phyloP scores from a whole-genome alignment of 1,284 basidiomycete genomes.

The Trametes polyzona region DNA sequence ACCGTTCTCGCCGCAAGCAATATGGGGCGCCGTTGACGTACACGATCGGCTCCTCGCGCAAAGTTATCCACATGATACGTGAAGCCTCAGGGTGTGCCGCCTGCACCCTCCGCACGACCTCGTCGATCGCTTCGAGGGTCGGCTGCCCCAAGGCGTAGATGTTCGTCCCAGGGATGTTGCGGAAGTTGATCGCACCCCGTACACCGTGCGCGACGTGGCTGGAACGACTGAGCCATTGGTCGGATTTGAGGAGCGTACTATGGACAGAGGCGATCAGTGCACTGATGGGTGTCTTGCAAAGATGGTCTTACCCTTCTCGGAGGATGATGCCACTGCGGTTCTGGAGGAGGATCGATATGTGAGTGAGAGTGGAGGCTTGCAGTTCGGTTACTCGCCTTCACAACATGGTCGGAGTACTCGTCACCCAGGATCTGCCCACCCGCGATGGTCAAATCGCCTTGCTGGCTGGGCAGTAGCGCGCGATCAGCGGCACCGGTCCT shows the following conservation, averaged over 20 bases:
- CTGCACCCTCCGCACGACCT: slow-evolving; percentile 78
- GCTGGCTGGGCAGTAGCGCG: slow-evolving; percentile 62
- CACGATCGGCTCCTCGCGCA: slow-evolving; percentile 93
- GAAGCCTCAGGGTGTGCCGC: slow-evolving; percentile 61
- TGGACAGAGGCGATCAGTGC: slow-evolving; percentile 1
- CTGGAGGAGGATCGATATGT: slow-evolving; percentile 42
- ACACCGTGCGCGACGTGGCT: slow-evolving; percentile 68
- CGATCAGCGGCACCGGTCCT: slow-evolving; percentile 61
- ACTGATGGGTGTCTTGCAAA: slow-evolving; percentile 1
- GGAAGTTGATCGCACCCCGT: slow-evolving; percentile 94
- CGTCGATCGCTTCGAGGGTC: slow-evolving; percentile 86
- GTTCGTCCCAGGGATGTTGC: slow-evolving; percentile 81
- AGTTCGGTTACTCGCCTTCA: slow-evolving; percentile 59
- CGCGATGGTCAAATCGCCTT: slow-evolving; percentile 77
- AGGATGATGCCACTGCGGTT: slow-evolving; percentile 94
- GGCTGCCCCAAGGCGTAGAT: slow-evolving; percentile 95
- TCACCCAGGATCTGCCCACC: slow-evolving; percentile 90
- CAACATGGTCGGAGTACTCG: slow-evolving; percentile 92
- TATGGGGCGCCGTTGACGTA: slow-evolving; percentile 91
- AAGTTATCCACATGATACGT: slow-evolving; percentile 88
- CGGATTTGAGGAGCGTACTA: slow-evolving; percentile 88
- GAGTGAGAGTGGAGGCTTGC: not conserved
- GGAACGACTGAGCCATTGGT: slow-evolving; percentile 85
- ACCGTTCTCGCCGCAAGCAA: slow-evolving; percentile 78
- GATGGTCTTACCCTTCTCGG: slow-evolving; percentile 68